phyloP scores from a whole-genome alignment of 352 stramenopile genomes.

The Blastocystis sp. region DNA sequence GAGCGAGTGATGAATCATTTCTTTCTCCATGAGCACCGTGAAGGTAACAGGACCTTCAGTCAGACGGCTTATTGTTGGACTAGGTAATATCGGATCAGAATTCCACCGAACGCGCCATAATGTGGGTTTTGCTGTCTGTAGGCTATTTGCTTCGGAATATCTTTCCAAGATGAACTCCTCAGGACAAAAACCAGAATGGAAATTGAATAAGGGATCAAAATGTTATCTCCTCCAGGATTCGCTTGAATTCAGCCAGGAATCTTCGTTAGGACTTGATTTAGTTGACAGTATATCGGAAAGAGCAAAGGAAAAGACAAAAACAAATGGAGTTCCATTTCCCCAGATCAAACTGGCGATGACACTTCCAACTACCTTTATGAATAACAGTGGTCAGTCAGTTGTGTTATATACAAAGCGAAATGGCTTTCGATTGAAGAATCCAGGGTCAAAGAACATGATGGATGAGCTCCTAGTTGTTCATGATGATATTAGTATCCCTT shows the following conservation, averaged over 20 bases:
- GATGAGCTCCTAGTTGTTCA: constrained; percentile 65
- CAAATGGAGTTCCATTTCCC: constrained; percentile 58
- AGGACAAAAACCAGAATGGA: neutral
- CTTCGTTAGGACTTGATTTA: constrained; percentile 35
- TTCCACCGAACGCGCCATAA: constrained; percentile 59
- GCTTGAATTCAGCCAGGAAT: constrained; percentile 30
- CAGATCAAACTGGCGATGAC: constrained; percentile 15
- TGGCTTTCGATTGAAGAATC: constrained; percentile 29
- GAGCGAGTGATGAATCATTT: neutral
- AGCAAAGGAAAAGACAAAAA: constrained; percentile 48
- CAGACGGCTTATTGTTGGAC: constrained; percentile 26
- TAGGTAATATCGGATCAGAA: constrained; percentile 54
- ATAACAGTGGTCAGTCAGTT: constrained; percentile 62
- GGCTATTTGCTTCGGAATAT: constrained; percentile 61
- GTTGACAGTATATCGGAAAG: constrained; percentile 47
- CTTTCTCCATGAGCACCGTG: neutral
- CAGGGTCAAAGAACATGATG: constrained; percentile 34
- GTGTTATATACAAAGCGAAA: constrained; percentile 43
- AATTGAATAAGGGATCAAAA: constrained; percentile 42
- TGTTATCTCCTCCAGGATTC: constrained; percentile 4
- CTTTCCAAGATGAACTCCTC: constrained; percentile 25
- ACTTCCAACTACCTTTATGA: constrained; percentile 61
- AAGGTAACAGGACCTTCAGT: constrained; percentile 9
- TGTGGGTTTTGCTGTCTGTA: constrained; percentile 64
- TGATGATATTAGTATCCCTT: constrained; percentile 60